Conservation (phyloP, 441 rosid species). For the Croton laevigatus region DNA sequence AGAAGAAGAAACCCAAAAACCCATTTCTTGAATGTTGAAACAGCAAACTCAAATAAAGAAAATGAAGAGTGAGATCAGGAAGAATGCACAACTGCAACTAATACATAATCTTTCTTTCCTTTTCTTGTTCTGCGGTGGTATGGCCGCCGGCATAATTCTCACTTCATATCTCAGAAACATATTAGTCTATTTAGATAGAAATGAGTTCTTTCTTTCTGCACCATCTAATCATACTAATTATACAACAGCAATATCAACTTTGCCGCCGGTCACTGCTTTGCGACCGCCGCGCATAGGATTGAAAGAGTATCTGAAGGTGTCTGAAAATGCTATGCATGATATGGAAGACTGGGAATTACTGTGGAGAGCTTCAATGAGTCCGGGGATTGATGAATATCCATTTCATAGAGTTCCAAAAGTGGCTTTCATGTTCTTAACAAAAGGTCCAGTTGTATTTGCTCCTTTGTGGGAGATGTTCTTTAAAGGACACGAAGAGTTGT, state of each 20-base stretch:
- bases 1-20: slow-evolving; percentile 17
- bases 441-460: slow-evolving; percentile 34
- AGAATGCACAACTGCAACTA: slow-evolving; percentile 42
- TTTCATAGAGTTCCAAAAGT: slow-evolving; percentile 24
- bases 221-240: neutral
- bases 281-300: slow-evolving; percentile 34
- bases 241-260: neutral
- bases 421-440: slow-evolving; percentile 41
- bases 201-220: slow-evolving; percentile 33
- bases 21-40: neutral
- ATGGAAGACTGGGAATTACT: slow-evolving; percentile 32
- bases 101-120: slow-evolving; percentile 42
- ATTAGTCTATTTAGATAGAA: slow-evolving; percentile 39
- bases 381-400: slow-evolving; percentile 24
- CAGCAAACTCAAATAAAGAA: neutral
- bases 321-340: slow-evolving; percentile 37
- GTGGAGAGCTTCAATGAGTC: slow-evolving; percentile 32
- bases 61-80: slow-evolving; percentile 47
- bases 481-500: slow-evolving; percentile 30
- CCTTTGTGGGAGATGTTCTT: slow-evolving; percentile 47
- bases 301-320: slow-evolving; percentile 39
- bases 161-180: slow-evolving; percentile 46
- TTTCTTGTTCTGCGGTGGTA: slow-evolving; percentile 52
- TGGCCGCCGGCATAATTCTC: slow-evolving; percentile 54
- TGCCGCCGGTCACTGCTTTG: neutral